Evolutionary conservation across 805 yeast genomes (phyloP).

Genomic region (Blastobotrys terrestris): DNA sequence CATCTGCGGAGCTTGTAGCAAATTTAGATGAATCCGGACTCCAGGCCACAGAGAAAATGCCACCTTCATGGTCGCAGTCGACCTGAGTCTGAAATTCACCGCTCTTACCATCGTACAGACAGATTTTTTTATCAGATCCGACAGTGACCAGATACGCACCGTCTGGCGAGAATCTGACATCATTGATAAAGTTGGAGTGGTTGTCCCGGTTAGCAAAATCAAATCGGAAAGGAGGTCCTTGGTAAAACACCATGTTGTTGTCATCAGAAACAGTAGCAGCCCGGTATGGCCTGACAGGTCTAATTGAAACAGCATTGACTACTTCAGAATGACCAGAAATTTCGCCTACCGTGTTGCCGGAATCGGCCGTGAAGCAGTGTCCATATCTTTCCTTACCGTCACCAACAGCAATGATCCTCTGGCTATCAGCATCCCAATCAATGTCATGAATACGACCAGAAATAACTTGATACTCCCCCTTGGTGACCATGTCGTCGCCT

Average conservation of each 20-base stretch:
- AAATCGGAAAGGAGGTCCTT: slow-evolving; percentile 94
- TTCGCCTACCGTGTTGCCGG: slow-evolving; percentile 97
- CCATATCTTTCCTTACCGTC: slow-evolving; percentile 89
- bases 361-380: slow-evolving; percentile 86
- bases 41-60: slow-evolving; percentile 78
- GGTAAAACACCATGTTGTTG: slow-evolving; percentile 70
- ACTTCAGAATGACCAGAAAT: slow-evolving; percentile 85
- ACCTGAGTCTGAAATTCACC: slow-evolving; percentile 60
- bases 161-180: slow-evolving; percentile 73
- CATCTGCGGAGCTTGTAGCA: slow-evolving; percentile 82
- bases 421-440: slow-evolving; percentile 87
- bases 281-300: slow-evolving; percentile 82
- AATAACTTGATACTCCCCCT: slow-evolving; percentile 75
- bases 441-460: slow-evolving; percentile 76
- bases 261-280: slow-evolving; percentile 94
- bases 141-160: slow-evolving; percentile 72
- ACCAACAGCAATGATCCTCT: slow-evolving; percentile 89
- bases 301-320: slow-evolving; percentile 77
- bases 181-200: slow-evolving; percentile 75
- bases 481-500: slow-evolving; percentile 50
- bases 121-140: slow-evolving; percentile 76
- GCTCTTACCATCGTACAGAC: slow-evolving; percentile 77
- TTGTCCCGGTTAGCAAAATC: slow-evolving; percentile 61
- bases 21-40: slow-evolving; percentile 47
- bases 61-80: slow-evolving; percentile 56